Evolutionary conservation across 2,329 filamentous ascomycete genomes (phyloP).

Genomic region (Cladophialophora bantiana): DNA sequence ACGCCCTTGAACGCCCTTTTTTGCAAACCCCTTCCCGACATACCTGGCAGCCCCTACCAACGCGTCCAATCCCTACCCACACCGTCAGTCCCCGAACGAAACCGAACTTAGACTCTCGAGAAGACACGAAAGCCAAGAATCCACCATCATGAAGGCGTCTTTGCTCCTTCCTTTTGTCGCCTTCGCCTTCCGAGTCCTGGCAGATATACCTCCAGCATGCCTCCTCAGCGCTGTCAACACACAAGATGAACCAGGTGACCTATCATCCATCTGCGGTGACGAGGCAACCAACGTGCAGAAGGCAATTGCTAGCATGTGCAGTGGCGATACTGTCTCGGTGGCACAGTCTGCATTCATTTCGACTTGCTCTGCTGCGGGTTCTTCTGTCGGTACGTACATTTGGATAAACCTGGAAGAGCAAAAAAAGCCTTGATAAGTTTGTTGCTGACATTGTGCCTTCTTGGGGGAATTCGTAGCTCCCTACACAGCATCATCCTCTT

Average conservation of each 20-base stretch:
- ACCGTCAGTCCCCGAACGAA: conserved; percentile 5
- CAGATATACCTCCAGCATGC: conserved; percentile 58
- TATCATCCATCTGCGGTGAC: conserved; percentile 50
- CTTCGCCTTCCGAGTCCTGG: conserved; percentile 50
- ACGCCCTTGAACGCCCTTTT: conserved; percentile 8
- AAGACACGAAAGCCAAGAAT: conserved; percentile 4
- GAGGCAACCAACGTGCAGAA: conserved; percentile 46
- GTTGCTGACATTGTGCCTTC: background rate
- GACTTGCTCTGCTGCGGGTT: conserved; percentile 50
- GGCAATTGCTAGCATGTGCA: conserved; percentile 48
- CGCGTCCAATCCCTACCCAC: conserved; percentile 15
- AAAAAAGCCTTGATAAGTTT: background rate
- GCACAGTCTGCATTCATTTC: conserved; percentile 50
- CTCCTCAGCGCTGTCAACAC: conserved; percentile 58
- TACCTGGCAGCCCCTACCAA: conserved; percentile 13
- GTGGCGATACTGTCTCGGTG: conserved; percentile 39
- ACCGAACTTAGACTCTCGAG: conserved; percentile 4
- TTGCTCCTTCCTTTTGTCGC: conserved; percentile 55
- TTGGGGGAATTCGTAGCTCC: conserved; percentile 33
- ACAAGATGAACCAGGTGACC: conserved; percentile 48
- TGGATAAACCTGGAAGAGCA: background rate
- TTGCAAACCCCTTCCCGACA: background rate
- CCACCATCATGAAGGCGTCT: conserved; percentile 33
- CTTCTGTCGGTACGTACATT: conserved; percentile 49
- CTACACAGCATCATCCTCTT: conserved; percentile 44